Conservation (phyloP, 1,139 yeast species). For the Pichia cactophila region DNA sequence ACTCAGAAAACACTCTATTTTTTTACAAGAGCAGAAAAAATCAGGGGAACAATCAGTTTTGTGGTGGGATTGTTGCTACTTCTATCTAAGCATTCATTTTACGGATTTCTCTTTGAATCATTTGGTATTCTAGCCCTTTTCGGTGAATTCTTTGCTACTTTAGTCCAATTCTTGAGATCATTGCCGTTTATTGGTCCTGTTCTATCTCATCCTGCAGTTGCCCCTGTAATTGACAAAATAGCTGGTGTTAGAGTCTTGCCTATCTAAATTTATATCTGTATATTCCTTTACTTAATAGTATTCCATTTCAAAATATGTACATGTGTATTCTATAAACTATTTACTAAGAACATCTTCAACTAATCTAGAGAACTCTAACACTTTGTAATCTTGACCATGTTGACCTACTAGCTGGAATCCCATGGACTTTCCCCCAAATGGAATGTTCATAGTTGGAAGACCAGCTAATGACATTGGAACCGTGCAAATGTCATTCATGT, state of each 20-base stretch:
- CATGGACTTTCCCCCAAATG: slow-evolving; percentile 44
- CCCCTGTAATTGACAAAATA: slow-evolving; percentile 63
- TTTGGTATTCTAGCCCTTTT: slow-evolving; percentile 84
- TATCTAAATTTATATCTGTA: slow-evolving; percentile 29
- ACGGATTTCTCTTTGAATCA: slow-evolving; percentile 79
- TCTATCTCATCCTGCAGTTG: slow-evolving; percentile 71
- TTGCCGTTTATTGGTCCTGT: slow-evolving; percentile 85
- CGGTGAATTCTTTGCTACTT: slow-evolving; percentile 56
- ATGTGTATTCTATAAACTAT: slow-evolving; percentile 1
- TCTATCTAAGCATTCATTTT: slow-evolving; percentile 65
- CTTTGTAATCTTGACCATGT: slow-evolving; percentile 66
- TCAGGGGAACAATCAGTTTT: slow-evolving; percentile 81
- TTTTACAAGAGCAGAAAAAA: slow-evolving; percentile 79
- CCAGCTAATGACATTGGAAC: slow-evolving; percentile 93
- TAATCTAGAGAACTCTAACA: slow-evolving; percentile 34
- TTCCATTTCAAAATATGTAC: background rate
- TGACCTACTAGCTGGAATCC: slow-evolving; percentile 83
- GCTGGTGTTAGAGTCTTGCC: slow-evolving; percentile 64
- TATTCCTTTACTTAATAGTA: background rate
- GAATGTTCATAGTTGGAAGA: slow-evolving; percentile 74
- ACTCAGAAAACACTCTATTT: slow-evolving; percentile 75
- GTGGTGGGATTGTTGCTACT: slow-evolving; percentile 68
- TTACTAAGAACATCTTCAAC: slow-evolving; percentile 10
- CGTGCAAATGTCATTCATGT: slow-evolving; percentile 76
- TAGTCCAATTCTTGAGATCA: slow-evolving; percentile 81